A percentile compares a stretch with the other conserved stretches of the same genome.
Conservation (phyloP, 306 rosid genomes). For the Gillenia trifoliata region DNA sequence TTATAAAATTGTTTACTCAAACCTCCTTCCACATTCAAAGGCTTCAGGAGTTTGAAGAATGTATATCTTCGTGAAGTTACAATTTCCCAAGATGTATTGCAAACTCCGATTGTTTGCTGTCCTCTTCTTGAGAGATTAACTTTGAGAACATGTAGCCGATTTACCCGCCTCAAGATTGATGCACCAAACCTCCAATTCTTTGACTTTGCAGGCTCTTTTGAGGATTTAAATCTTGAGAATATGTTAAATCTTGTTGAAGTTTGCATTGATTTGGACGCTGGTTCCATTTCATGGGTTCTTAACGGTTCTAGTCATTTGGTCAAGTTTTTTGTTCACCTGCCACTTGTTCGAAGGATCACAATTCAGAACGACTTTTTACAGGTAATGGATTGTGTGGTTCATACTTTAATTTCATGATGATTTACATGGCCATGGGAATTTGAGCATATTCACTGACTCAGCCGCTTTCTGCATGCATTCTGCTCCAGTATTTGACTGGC, state of each 20-base stretch:
- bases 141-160: neutral
- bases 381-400: constrained; percentile 19
- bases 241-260: constrained; percentile 44
- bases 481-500: constrained; percentile 15
- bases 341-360: constrained; percentile 27
- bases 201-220: constrained; percentile 30
- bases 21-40: neutral
- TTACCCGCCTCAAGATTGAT: neutral
- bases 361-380: constrained; percentile 8
- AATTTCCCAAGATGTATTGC: constrained; percentile 33
- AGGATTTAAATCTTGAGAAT: constrained; percentile 36
- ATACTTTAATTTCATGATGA: no score
- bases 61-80: constrained; percentile 42
- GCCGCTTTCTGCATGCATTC: neutral
- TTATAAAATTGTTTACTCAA: constrained; percentile 43
- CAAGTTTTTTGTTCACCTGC: constrained; percentile 41
- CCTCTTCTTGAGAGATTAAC: neutral
- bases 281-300: constrained; percentile 19
- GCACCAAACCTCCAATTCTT: constrained; percentile 19
- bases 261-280: constrained; percentile 29
- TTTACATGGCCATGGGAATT: neutral
- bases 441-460: neutral
- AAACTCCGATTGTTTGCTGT: neutral
- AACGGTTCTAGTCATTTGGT: constrained; percentile 35
- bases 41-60: constrained; percentile 30